A percentile compares a stretch with the other conserved stretches of the same genome.
Evolutionary conservation across 2,329 filamentous ascomycete species (phyloP).

Genomic region (Metarhizium rileyi): DNA sequence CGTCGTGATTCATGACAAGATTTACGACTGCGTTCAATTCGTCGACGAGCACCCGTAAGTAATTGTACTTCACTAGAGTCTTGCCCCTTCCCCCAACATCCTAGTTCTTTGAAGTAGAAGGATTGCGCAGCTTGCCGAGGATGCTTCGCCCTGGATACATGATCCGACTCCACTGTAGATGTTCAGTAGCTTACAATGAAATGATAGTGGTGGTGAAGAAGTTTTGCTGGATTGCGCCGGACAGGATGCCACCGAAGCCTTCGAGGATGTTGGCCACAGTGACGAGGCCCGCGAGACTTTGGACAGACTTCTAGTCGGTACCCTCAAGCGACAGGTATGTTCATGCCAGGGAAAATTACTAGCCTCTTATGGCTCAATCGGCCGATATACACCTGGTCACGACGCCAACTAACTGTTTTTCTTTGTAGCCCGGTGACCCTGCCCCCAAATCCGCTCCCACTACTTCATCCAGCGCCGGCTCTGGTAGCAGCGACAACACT

Average conservation of each 20-base stretch:
- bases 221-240: conserved; percentile 92
- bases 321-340: conserved; percentile 70
- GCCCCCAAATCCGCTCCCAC: conserved; percentile 50
- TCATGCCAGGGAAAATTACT: conserved; percentile 10
- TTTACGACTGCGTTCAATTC: conserved; percentile 85
- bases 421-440: conserved; percentile 63
- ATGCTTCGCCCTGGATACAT: background rate
- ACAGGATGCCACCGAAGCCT: conserved; percentile 94
- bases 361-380: conserved; percentile 8
- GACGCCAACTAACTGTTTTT: background rate
- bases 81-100: background rate
- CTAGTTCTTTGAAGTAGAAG: background rate
- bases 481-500: conserved; percentile 36
- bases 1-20: conserved; percentile 89
- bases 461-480: conserved; percentile 38
- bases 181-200: conserved; percentile 5
- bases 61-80: background rate
- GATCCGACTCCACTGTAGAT: no score
- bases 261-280: conserved; percentile 98
- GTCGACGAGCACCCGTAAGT: conserved; percentile 91
- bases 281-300: conserved; percentile 97
- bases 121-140: background rate
- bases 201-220: conserved; percentile 84
- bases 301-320: conserved; percentile 63
- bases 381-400: background rate